Base-by-base conservation (phyloP, 2,329 filamentous ascomycete genomes). In the Aspergillus melleus region DNA sequence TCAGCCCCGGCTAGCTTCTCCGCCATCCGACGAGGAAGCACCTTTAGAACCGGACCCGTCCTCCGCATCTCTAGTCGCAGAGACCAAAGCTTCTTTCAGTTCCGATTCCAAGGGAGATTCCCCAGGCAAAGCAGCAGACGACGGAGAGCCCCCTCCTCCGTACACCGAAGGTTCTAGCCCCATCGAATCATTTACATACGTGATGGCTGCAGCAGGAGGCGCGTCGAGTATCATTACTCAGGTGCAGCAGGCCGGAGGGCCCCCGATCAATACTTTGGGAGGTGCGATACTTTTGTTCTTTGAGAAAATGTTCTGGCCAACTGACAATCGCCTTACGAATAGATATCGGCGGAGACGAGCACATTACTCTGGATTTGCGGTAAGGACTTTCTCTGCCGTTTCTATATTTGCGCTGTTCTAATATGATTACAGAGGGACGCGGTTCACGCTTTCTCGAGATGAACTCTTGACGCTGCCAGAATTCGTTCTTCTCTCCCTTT, bases 161-260 rank as follows among this genome's bases (percentile, higher is more conserved):
- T 99, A 99, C 77, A 92, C 91, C 68, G 94, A 98, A 72, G 93
- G 94, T 70, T 90, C 88, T 62, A 97, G 92, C 81, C 95, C 95
- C 64, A 87, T 99, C 76, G 86, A 90, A 62, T 91, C 92, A 59
- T 99, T 99, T 74, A 89, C 90, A 70, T 99, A 96, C 86, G 87
- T 96, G 76, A 99, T 99, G 95, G 93, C 95, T 80, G 91, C 92
- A 76, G 93, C 94, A 80, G 94, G 94, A 84, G 94, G 93, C 81
- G 91, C 93, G 70, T 90, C 93, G 82, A 98, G 95, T 86, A 96
- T 99, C 75, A 96, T 99, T 81, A 99, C 95, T 79, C 95, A 99
- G 82, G 95, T 99, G 70, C 93, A 96, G 76, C 95, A 99, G 79
- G 90, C 90, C 66, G 93, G 90, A 54, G 84, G 85, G 22, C 90